Conservation (phyloP, 805 yeast genomes). For the Candida mattraensis region DNA sequence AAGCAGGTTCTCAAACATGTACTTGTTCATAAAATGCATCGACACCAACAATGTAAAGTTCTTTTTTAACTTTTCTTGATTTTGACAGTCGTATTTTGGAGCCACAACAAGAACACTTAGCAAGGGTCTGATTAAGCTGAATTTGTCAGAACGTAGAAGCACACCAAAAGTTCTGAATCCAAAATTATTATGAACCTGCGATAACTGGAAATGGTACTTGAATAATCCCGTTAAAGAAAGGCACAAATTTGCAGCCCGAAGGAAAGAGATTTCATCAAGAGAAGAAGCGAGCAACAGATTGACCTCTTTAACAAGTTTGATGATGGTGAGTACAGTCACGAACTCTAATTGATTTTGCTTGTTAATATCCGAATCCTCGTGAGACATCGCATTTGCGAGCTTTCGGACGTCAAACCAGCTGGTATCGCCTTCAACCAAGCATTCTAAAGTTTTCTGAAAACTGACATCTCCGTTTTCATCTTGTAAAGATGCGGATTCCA, state of each 20-base stretch:
- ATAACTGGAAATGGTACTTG: slow-evolving; percentile 30
- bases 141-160: slow-evolving; percentile 14
- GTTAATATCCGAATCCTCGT: slow-evolving; percentile 5
- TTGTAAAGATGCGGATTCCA: slow-evolving; percentile 5
- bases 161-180: slow-evolving; percentile 29
- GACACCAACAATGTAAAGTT: slow-evolving; percentile 21
- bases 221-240: slow-evolving; percentile 20
- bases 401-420: slow-evolving; percentile 5
- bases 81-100: slow-evolving; percentile 17
- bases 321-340: slow-evolving; percentile 26
- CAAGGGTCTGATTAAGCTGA: slow-evolving; percentile 14
- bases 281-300: slow-evolving; percentile 10
- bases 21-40: slow-evolving; percentile 22
- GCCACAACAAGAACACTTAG: slow-evolving; percentile 13
- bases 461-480: slow-evolving; percentile 9
- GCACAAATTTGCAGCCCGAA: slow-evolving; percentile 15
- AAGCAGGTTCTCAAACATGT: slow-evolving; percentile 18
- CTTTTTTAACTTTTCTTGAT: slow-evolving; percentile 23
- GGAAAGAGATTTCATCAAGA: slow-evolving; percentile 14
- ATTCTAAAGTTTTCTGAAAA: slow-evolving; percentile 8
- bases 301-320: slow-evolving; percentile 19
- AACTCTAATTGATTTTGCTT: slow-evolving; percentile 26
- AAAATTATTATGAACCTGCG: slow-evolving; percentile 22
- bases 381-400: slow-evolving; percentile 2
- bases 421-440: slow-evolving; percentile 9